phyloP scores from a whole-genome alignment of 345 rosid species.

The Hypericum androsaemum region DNA sequence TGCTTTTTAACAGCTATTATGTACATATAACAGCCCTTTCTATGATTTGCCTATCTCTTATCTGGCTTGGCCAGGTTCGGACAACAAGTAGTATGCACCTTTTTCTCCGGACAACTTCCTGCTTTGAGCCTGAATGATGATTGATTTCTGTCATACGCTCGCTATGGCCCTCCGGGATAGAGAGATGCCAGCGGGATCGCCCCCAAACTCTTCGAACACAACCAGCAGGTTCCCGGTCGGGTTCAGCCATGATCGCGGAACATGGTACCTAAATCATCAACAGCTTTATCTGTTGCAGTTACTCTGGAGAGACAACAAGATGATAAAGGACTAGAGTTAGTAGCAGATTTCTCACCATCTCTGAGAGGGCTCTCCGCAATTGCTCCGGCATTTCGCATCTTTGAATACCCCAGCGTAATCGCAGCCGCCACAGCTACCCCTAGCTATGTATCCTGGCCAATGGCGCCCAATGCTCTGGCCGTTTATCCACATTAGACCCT shows the following conservation, averaged over 20 bases:
- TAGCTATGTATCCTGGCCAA: slow-evolving; percentile 2
- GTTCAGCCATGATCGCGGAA: slow-evolving; percentile 34
- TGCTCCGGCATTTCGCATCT: slow-evolving; percentile 2
- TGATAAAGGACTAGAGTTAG: background rate
- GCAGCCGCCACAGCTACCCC: background rate
- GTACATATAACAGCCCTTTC: too few species aligned
- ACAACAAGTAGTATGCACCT: too few species aligned
- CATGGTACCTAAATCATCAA: slow-evolving; percentile 30
- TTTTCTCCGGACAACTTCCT: too few species aligned
- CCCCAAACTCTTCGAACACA: slow-evolving; percentile 33
- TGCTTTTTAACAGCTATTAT: too few species aligned
- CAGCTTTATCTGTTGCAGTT: background rate
- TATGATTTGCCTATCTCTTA: too few species aligned
- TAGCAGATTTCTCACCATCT: slow-evolving; percentile 1
- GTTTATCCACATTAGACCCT: slow-evolving; percentile 5
- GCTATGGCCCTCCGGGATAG: slow-evolving; percentile 23
- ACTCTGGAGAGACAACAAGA: background rate
- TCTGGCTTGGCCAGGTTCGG: too few species aligned
- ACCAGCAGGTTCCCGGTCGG: slow-evolving; percentile 25
- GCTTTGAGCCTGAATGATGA: too few species aligned
- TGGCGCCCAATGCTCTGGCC: background rate
- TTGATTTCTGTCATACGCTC: slow-evolving; percentile 14
- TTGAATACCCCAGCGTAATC: background rate
- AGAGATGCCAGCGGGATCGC: slow-evolving; percentile 24
- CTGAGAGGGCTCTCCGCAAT: slow-evolving; percentile 7